Conservation (phyloP, 2,329 filamentous ascomycete genomes). For the Anisogramma anomala region DNA sequence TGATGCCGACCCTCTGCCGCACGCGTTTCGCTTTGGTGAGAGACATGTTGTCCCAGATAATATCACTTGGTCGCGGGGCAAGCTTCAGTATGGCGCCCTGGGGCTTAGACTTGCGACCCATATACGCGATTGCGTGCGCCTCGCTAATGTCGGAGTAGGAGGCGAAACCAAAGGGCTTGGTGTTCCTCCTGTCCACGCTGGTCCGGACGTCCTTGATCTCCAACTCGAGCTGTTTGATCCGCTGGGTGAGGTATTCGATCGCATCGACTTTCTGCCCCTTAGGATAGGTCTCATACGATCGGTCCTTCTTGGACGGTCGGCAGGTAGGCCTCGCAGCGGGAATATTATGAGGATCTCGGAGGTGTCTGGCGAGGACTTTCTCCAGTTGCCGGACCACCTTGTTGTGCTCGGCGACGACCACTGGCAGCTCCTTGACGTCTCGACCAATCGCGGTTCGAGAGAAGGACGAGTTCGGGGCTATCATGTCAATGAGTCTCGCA, state of each 20-base stretch:
- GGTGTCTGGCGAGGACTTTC: constrained; percentile 72
- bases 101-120: constrained; percentile 68
- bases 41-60: constrained; percentile 91
- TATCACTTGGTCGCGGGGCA: constrained; percentile 76
- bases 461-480: constrained; percentile 67
- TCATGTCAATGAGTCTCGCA: constrained; percentile 65
- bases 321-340: constrained; percentile 68
- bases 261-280: constrained; percentile 74
- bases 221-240: constrained; percentile 70
- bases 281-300: constrained; percentile 50
- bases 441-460: constrained; percentile 74
- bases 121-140: constrained; percentile 77
- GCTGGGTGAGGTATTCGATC: constrained; percentile 81
- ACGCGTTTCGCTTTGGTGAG: constrained; percentile 56
- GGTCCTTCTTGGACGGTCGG: constrained; percentile 69
- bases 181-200: constrained; percentile 74
- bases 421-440: constrained; percentile 82
- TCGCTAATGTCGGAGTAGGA: constrained; percentile 83
- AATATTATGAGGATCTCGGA: constrained; percentile 74
- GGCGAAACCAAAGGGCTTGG: constrained; percentile 86
- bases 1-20: constrained; percentile 67
- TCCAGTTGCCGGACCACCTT: constrained; percentile 73
- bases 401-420: constrained; percentile 75
- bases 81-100: constrained; percentile 65
- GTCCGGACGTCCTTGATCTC: constrained; percentile 75